These are phyloP conservation scores for Kluyveromyces lactis DNA, from an alignment of 805 yeast species.

Conservation along the genomic window DNA sequence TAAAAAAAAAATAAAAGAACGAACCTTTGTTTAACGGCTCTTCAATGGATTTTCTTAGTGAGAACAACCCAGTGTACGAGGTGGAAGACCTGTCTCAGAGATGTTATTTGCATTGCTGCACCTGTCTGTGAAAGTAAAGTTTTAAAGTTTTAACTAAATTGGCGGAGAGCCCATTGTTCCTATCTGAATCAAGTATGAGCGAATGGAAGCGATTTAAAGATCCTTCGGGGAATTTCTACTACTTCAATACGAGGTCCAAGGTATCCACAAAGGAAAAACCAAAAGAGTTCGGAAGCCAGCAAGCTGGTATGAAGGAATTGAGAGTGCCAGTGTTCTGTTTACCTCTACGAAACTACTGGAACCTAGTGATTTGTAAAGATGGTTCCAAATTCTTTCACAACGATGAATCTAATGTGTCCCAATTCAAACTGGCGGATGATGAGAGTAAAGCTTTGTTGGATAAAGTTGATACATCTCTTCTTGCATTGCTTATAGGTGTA, in stretches of 20 bases:
- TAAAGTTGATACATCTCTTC: constrained; percentile 22
- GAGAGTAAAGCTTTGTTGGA: constrained; percentile 22
- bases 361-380: constrained; percentile 32
- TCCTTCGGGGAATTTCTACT: constrained; percentile 32
- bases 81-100: too few relatives aligned
- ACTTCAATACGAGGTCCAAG: constrained; percentile 31
- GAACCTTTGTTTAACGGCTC: too few relatives aligned
- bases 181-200: too few relatives aligned
- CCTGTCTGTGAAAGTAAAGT: too few relatives aligned
- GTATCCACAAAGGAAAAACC: constrained; percentile 35
- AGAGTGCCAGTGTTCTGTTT: constrained; percentile 10
- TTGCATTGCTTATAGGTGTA: constrained; percentile 17
- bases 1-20: too few relatives aligned
- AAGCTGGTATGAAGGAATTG: constrained; percentile 4
- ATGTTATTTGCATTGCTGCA: too few relatives aligned
- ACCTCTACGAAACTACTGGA: constrained; percentile 31
- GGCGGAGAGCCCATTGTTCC: too few relatives aligned
- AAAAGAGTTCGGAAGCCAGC: not conserved
- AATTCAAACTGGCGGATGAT: constrained; percentile 32
- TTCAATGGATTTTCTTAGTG: too few relatives aligned
- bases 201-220: constrained; percentile 33
- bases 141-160: too few relatives aligned
- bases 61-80: too few relatives aligned
- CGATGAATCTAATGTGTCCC: constrained; percentile 19
- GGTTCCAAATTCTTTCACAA: constrained; percentile 39